These are phyloP conservation scores for Pichia exigua DNA, from an alignment of 805 yeast species.

Conservation along the genomic window DNA sequence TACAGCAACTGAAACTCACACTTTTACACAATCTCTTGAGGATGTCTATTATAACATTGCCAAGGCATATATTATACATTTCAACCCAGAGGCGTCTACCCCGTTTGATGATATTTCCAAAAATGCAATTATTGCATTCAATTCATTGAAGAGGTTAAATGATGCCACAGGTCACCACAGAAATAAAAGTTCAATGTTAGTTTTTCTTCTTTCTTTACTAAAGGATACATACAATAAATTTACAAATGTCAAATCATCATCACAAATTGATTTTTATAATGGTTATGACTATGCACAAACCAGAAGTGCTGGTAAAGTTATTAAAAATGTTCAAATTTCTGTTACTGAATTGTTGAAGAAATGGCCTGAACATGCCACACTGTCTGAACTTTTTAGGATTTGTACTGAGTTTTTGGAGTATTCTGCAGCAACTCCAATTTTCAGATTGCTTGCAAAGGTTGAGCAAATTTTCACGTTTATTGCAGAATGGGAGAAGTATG, in stretches of 20 bases:
- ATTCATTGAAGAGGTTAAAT: constrained; percentile 21
- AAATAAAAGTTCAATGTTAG: constrained; percentile 26
- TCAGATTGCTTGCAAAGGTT: constrained; percentile 66
- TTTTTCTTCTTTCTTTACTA: constrained; percentile 30
- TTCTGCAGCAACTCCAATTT: constrained; percentile 65
- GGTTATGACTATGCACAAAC: constrained; percentile 57
- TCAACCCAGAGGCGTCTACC: constrained; percentile 16
- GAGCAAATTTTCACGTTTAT: constrained; percentile 81
- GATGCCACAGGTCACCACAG: constrained; percentile 17
- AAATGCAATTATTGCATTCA: constrained; percentile 32
- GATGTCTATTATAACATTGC: constrained; percentile 44
- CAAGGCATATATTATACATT: constrained; percentile 37
- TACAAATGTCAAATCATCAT: constrained; percentile 16
- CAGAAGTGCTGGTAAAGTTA: constrained; percentile 44
- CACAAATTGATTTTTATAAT: constrained; percentile 52
- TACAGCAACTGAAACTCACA: constrained; percentile 19
- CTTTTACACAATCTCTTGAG: constrained; percentile 29
- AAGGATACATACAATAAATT: constrained; percentile 27
- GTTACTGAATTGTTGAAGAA: constrained; percentile 43
- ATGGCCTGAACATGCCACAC: constrained; percentile 96
- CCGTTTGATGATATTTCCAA: constrained; percentile 21
- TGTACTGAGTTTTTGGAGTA: constrained; percentile 57
- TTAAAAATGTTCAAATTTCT: constrained; percentile 36
- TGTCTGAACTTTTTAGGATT: constrained; percentile 57
- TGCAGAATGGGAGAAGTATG: constrained; percentile 91